phyloP scores from a whole-genome alignment of 31 red algal genomes.

The Porphyra umbilicalis region DNA sequence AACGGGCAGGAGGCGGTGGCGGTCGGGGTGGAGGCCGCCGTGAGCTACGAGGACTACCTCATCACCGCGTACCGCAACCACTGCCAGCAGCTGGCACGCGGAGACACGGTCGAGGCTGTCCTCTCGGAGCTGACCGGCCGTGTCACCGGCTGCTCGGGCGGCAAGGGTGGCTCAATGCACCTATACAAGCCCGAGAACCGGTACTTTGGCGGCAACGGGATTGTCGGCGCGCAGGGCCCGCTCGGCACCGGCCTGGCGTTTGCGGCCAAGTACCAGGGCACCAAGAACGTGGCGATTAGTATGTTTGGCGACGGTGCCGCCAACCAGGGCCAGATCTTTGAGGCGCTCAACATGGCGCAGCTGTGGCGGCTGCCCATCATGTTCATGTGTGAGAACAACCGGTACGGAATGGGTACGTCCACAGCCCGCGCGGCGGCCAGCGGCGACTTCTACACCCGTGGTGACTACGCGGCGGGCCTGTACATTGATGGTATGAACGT shows the following conservation, averaged over 20 bases:
- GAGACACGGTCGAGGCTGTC: slow-evolving; percentile 60
- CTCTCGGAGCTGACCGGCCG: slow-evolving; percentile 82
- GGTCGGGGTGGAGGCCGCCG: slow-evolving; percentile 65
- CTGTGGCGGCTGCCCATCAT: slow-evolving; percentile 91
- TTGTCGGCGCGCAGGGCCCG: slow-evolving; percentile 92
- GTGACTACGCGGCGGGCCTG: slow-evolving; percentile 85
- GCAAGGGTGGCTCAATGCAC: slow-evolving; percentile 96
- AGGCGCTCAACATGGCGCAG: slow-evolving; percentile 92
- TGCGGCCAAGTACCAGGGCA: slow-evolving; percentile 83
- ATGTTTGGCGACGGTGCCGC: slow-evolving; percentile 98
- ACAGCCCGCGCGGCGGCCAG: slow-evolving; percentile 60
- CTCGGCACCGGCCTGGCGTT: slow-evolving; percentile 93
- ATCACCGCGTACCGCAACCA: slow-evolving; percentile 98
- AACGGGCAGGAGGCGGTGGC: slow-evolving; percentile 95
- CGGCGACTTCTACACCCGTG: slow-evolving; percentile 78
- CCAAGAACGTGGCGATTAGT: slow-evolving; percentile 59
- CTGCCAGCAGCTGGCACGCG: slow-evolving; percentile 76
- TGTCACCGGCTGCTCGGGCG: slow-evolving; percentile 57
- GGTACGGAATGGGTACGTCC: slow-evolving; percentile 94
- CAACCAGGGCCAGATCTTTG: slow-evolving; percentile 88
- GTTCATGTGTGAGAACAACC: slow-evolving; percentile 88
- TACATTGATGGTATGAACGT: slow-evolving; percentile 97
- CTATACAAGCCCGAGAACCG: slow-evolving; percentile 74
- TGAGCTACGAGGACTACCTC: slow-evolving; percentile 69
- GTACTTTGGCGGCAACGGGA: slow-evolving; percentile 94